Evolutionary conservation across 805 yeast genomes (phyloP), one percentile per base, ranked within the genome.

Genomic region (Candida dajiaensis): DNA sequence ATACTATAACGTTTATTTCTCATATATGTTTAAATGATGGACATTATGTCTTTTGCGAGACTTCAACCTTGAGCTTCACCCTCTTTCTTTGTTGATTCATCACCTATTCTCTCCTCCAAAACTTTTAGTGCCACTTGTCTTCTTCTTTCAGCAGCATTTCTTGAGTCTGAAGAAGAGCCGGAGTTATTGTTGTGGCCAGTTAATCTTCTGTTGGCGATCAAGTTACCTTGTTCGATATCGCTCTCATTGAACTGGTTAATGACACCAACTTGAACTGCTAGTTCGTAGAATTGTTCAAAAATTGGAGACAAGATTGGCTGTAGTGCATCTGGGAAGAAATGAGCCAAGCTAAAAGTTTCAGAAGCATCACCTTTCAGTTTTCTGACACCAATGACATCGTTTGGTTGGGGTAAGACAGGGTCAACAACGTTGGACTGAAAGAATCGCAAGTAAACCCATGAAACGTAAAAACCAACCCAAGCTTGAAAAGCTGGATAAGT

Each of bases 401-500:
- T 61, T 29, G 63, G 58, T 35, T 54, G 72, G 47, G 85, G 82
- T 49, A 82, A 66, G n/a, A 72, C 62, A 39, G 79, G 81, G 46
- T 78, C 84, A 20, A 69, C 62, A n/a, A 70, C 65, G 40, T 77
- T 73, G 15, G 74, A 59, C 58, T 89, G 94, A 68, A 68, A 81
- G 64, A 88, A 90, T 53, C 98, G 74, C 55, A 90, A 71, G 61
- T 89, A 92, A 41, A 68, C 60, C 87, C 92, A 90, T 16, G 90
- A 71, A 2, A 79, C 68, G 42, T 86, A 64, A 56, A 90, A 89
- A 41, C 83, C 80, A 20, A 63, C 39, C 68, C 70, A 65, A 8
- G 81, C 68, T 13, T 88, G 88, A 6, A 83, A 53, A 37, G 74
- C 67, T 42, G 87, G 84, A 50, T 74, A 70, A 26, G 76, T 64